Evolutionary conservation across 2,329 filamentous ascomycete genomes (phyloP).

Genomic region (Ceratocystis cacaofunesta): DNA sequence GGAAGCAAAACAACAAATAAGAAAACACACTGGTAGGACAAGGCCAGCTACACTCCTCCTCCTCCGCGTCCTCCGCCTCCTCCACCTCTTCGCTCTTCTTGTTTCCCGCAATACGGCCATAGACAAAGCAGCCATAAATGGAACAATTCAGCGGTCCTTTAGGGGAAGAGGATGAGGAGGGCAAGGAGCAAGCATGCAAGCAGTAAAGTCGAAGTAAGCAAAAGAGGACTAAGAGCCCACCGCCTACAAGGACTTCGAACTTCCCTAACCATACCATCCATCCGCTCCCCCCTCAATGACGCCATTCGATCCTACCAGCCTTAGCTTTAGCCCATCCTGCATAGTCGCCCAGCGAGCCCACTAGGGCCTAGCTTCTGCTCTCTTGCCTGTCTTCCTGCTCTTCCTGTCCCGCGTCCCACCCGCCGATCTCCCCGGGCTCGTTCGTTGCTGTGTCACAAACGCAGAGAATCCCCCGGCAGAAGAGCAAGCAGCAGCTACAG

Average conservation of each 20-base stretch:
- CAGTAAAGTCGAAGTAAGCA: background rate
- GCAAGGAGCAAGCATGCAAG: background rate
- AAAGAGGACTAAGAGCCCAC: background rate
- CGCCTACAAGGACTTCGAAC: background rate
- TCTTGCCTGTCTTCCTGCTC: background rate
- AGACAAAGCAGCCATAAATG: too few species aligned
- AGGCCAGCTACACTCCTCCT: too few species aligned
- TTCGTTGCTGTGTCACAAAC: background rate
- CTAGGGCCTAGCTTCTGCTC: background rate
- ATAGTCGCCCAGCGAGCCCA: background rate
- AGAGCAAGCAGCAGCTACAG: background rate
- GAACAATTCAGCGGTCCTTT: too few species aligned
- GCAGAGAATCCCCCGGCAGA: conserved; percentile 10
- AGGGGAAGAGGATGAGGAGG: too few species aligned
- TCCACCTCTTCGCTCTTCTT: too few species aligned
- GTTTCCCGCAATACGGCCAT: too few species aligned
- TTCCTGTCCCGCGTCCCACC: background rate
- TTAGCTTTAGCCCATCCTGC: background rate
- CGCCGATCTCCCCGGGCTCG: background rate
- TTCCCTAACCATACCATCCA: background rate
- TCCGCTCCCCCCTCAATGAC: background rate
- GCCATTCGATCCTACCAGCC: conserved; percentile 5
- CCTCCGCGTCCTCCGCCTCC: too few species aligned
- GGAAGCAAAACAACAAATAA: too few species aligned
- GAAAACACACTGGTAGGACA: too few species aligned